A percentile compares a stretch with the other conserved stretches of the same genome.
These are phyloP conservation scores for Rhipidocladum racemiflorum DNA, from an alignment of 176 grass and related monocot genomes.

Conservation along the genomic window DNA sequence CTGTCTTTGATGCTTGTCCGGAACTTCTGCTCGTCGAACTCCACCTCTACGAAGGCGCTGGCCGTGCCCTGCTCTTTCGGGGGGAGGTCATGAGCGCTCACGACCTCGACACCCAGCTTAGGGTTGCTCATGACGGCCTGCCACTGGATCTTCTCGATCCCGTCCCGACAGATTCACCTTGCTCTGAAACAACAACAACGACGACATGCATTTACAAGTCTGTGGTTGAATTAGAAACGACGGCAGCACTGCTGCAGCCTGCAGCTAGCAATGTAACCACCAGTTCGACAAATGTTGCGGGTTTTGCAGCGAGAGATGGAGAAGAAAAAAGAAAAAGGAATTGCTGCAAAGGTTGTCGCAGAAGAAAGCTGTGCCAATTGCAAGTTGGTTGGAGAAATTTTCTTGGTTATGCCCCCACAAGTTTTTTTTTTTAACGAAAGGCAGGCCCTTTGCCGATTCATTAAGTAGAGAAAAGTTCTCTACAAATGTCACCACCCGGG, in stretches of 20 bases:
- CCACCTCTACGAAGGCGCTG: constrained; percentile 72
- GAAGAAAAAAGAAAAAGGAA: not conserved
- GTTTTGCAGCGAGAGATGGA: not conserved
- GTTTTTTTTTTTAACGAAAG: no score
- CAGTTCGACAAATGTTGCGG: not conserved
- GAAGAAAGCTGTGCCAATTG: constrained; percentile 1
- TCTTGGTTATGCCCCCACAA: constrained; percentile 27
- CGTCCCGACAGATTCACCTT: not conserved
- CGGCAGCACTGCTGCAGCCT: no score
- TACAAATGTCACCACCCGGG: no score
- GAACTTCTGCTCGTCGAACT: constrained; percentile 74
- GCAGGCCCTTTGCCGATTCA: no score
- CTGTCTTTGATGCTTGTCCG: constrained; percentile 65
- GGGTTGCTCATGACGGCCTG: constrained; percentile 48
- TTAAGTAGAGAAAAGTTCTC: no score
- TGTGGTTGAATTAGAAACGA: constrained; percentile 5
- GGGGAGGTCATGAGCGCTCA: constrained; percentile 68
- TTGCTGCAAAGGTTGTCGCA: not conserved
- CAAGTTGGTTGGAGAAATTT: constrained; percentile 15
- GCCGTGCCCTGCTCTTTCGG: constrained; percentile 57
- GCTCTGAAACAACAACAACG: constrained; percentile 33
- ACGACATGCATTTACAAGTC: constrained; percentile 9
- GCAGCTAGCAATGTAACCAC: not conserved
- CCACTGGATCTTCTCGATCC: not conserved
- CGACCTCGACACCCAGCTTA: constrained; percentile 74